Conservation (phyloP, 768 basidiomycete species). For the Calocybe gangraenosa region DNA sequence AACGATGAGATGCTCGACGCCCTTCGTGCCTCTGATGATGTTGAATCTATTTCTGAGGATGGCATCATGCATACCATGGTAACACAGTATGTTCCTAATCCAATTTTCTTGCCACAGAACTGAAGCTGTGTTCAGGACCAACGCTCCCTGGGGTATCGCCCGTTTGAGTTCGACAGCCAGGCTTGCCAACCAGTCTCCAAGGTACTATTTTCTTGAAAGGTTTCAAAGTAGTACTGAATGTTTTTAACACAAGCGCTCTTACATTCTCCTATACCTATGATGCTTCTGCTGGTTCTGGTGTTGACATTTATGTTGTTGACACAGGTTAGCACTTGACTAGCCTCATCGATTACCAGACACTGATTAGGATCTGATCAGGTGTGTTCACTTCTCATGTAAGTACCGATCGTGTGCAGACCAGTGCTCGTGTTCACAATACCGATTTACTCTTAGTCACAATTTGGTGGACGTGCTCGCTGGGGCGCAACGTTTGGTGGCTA, state of each 20-base stretch:
- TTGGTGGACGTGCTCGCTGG: conserved; percentile 37
- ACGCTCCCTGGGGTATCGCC: conserved; percentile 29
- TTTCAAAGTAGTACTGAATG: background rate
- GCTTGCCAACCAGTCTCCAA: conserved; percentile 14
- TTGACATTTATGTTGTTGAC: conserved; percentile 34
- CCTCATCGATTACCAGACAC: background rate
- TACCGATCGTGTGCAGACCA: background rate
- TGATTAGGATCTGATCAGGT: conserved; percentile 7
- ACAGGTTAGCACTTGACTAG: conserved; percentile 10
- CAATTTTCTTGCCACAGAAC: background rate
- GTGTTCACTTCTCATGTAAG: conserved; percentile 9
- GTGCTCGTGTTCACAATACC: background rate
- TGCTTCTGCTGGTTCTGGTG: conserved; percentile 12
- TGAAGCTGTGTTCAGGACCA: conserved; percentile 13
- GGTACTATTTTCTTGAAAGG: background rate
- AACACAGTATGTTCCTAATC: conserved; percentile 14
- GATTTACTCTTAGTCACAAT: conserved; percentile 23
- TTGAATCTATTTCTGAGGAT: conserved; percentile 17
- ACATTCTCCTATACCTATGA: conserved; percentile 15
- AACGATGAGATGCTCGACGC: conserved; percentile 16
- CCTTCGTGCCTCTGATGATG: conserved; percentile 21
- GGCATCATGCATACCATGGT: conserved; percentile 22
- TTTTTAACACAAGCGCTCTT: conserved; percentile 5
- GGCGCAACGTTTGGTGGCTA: conserved; percentile 31
- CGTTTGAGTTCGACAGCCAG: conserved; percentile 19